Evolutionary conservation across 2,329 filamentous ascomycete genomes (phyloP).

Genomic region (Diplocarpon rosae): DNA sequence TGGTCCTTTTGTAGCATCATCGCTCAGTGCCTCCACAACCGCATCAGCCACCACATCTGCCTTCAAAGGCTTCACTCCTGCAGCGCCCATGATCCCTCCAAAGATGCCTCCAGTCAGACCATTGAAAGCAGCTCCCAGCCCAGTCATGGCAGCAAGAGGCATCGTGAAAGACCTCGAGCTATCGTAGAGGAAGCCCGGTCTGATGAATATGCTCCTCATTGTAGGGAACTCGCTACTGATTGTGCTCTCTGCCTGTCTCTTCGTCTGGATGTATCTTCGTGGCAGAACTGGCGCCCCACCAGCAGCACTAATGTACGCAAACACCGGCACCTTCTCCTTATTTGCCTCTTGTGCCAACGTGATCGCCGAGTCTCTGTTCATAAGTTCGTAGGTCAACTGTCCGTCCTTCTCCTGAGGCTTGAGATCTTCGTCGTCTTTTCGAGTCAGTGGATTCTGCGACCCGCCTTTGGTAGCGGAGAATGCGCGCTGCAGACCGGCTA

Average conservation of each 20-base stretch:
- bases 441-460: conserved; percentile 59
- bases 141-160: conserved; percentile 69
- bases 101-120: conserved; percentile 64
- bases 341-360: conserved; percentile 69
- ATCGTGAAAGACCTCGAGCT: conserved; percentile 69
- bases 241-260: conserved; percentile 75
- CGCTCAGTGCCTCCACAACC: conserved; percentile 74
- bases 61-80: conserved; percentile 75
- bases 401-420: conserved; percentile 55
- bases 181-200: conserved; percentile 86
- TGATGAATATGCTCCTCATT: conserved; percentile 71
- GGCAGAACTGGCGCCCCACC: conserved; percentile 79
- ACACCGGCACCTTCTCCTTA: conserved; percentile 52
- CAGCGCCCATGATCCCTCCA: conserved; percentile 66
- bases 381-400: conserved; percentile 88
- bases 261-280: conserved; percentile 76
- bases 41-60: conserved; percentile 82
- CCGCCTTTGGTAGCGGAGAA: conserved; percentile 58
- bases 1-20: conserved; percentile 60
- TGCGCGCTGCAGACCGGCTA: conserved; percentile 65
- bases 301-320: conserved; percentile 83
- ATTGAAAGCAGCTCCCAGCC: conserved; percentile 68
- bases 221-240: conserved; percentile 62
- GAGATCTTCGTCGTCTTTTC: conserved; percentile 47
- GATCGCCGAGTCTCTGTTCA: conserved; percentile 89